Evolutionary conservation across 192 early-diverging fungal genomes (phyloP), one percentile per base, ranked within the genome.

Genomic region (Paraglomus occultum): DNA sequence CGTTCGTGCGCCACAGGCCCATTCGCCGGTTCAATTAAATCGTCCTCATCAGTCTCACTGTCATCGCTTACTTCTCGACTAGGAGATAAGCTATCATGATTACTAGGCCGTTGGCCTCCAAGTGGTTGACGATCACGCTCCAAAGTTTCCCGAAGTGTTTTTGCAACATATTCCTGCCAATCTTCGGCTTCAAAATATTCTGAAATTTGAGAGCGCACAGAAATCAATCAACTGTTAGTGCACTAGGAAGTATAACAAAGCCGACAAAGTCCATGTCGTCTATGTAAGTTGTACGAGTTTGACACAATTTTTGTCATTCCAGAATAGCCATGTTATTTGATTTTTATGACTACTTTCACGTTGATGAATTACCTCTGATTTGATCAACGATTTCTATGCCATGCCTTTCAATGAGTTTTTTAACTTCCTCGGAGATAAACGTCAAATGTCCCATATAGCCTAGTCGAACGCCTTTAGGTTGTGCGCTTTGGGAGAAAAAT

Each of bases 401-500:
- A 60, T 47, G 58, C 18, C 92, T 86, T 67, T 98, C 95, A 48
- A 95, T 76, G 39, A 98, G 73, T 70, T 96, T 93, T 55, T 90
- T 88, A 1, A 95, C 89, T 73, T 98, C 97, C 71, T 99, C 97
- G 31, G 96, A 88, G 61, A 99, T 96, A 58, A 94, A 94, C 0
- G 94, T 98, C 73, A 98, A 79, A 70, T 99, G 97, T 11, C 97
- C 97, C 97, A 99, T 99, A 75, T 92, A 98, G 7, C 96, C 97
- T 38, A 97, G 82, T 43, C 96, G 87, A 17, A 91, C 87, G 39
- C 96, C 96, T 48, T 95, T 94, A 11, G 92, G 90, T 72, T 92
- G 79, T 42, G 86, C 87, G 22, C 89, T 93, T 71, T 67, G 15
- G 38, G 17, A 57, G 17, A 65, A 72, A 50, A 70, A 45, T 31